A percentile compares a stretch with the other conserved stretches of the same genome.
Evolutionary conservation across 352 stramenopile genomes (phyloP).

Genomic region (Peronosclerospora sorghi): DNA sequence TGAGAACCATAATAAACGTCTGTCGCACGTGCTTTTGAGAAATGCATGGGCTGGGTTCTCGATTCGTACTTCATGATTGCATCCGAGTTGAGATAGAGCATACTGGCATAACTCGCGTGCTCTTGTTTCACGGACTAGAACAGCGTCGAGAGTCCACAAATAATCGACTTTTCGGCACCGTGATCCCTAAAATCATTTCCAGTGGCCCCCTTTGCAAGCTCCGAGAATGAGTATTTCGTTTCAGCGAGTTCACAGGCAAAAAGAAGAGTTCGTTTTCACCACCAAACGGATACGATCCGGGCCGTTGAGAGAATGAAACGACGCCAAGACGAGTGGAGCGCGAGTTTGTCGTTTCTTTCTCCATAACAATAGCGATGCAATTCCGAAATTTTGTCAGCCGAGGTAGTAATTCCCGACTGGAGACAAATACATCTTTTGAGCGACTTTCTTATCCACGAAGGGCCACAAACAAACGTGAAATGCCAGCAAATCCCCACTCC

Average conservation of each 20-base stretch:
- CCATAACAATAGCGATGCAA: constrained; percentile 67
- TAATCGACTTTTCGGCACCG: constrained; percentile 18
- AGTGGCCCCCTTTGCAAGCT: constrained; percentile 46
- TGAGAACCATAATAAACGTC: constrained; percentile 41
- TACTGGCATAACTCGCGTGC: constrained; percentile 11
- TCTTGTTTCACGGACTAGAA: constrained; percentile 34
- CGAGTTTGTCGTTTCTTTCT: constrained; percentile 53
- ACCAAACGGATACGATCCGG: constrained; percentile 32
- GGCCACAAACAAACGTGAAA: too few relatives aligned
- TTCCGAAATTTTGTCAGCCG: too few relatives aligned
- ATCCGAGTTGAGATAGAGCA: constrained; percentile 66
- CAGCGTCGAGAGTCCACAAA: constrained; percentile 50
- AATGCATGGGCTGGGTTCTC: constrained; percentile 35
- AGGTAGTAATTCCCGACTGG: too few relatives aligned
- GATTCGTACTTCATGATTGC: constrained; percentile 37
- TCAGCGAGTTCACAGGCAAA: constrained; percentile 57
- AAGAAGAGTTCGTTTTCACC: constrained; percentile 79
- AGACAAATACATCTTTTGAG: too few relatives aligned
- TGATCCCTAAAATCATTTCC: constrained; percentile 29
- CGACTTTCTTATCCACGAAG: too few relatives aligned
- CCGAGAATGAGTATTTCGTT: constrained; percentile 54
- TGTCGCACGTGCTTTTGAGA: constrained; percentile 34
- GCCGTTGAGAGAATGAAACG: constrained; percentile 37
- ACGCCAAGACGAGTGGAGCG: constrained; percentile 47
- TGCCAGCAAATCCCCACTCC: too few relatives aligned